Evolutionary conservation across 257 asterid species (phyloP).

Genomic region (Rhazya stricta): DNA sequence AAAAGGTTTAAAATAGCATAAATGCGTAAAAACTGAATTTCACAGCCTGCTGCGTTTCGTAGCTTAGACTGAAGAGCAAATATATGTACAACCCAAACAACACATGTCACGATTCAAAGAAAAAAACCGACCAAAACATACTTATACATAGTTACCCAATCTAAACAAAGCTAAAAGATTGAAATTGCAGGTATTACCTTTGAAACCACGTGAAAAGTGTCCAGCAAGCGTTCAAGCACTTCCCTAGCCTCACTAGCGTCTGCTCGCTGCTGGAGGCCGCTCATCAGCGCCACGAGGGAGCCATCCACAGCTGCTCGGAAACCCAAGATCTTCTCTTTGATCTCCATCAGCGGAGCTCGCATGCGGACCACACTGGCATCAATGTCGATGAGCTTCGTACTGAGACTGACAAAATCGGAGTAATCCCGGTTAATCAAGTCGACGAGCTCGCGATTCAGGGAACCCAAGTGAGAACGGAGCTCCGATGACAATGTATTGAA

Average conservation of each 20-base stretch:
- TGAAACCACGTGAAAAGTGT: conserved; percentile 89
- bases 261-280: conserved; percentile 76
- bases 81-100: neutral
- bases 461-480: conserved; percentile 66
- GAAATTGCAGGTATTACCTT: conserved; percentile 41
- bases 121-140: neutral
- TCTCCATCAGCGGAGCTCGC: conserved; percentile 90
- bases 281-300: conserved; percentile 64
- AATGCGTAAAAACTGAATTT: neutral
- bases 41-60: neutral
- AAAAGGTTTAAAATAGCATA: neutral
- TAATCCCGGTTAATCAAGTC: conserved; percentile 91
- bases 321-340: conserved; percentile 70
- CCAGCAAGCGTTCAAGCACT: conserved; percentile 82
- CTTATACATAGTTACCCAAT: neutral
- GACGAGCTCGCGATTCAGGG: conserved; percentile 74
- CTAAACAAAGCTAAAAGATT: neutral
- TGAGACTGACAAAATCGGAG: conserved; percentile 85
- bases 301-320: conserved; percentile 66
- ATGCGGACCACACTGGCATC: conserved; percentile 90
- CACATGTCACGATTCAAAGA: too few relatives aligned
- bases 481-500: conserved; percentile 83
- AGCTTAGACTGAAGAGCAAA: neutral
- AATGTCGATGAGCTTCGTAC: conserved; percentile 87
- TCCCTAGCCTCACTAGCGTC: conserved; percentile 81